Evolutionary conservation across 2,329 filamentous ascomycete species (phyloP), one percentile per base, ranked within the genome.

Genomic region (Cercospora canescens): DNA sequence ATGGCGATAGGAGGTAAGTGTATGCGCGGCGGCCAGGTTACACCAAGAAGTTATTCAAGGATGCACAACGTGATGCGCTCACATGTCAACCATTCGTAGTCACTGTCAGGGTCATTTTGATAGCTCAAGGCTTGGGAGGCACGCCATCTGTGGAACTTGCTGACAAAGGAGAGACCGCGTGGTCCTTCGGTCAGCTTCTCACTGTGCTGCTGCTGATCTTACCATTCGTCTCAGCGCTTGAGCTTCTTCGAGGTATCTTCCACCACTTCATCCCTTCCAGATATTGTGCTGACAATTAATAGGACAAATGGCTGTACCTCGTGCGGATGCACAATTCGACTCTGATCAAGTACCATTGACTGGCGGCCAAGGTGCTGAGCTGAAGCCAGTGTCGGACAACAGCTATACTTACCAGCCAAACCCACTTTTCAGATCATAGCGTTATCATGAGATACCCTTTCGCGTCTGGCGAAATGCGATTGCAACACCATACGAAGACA

Each of bases 121-220:
- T 87, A 5, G 86, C 85, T 0, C 86, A 89, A 72, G 88, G 88
- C 1, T 89, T 91, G 73, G 85, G 86, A 1, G 75, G 37, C 1
- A 85, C 86, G 0, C 80, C 82, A 0, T 80, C 82, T 0, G 80
- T 89, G 2, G 69, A 74, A 24, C 79, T 90, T 2, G 74, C 75
- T 6, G 87, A 88, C 63, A 64, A 77, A 0, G 83, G 81, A 24
- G 88, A 90, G 77, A 84, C 80, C 66, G 78, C 79, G 11, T 90
- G 87, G 87, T 86, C 83, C 69, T 91, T 89, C 71, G 88, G 88
- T 0, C 87, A 89, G 76, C 76, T 89, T 63, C 78, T 90, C 30
- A 85, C 86, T 1, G 76, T 89, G 69, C 76, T 89, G 69, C 79
- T 90, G 72, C 78, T 89, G 28, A 74, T 86, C n/a, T 76, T 90